These are phyloP conservation scores for Mortierella polycephala DNA, from an alignment of 371 early-diverging fungal genomes.

Conservation along the genomic window DNA sequence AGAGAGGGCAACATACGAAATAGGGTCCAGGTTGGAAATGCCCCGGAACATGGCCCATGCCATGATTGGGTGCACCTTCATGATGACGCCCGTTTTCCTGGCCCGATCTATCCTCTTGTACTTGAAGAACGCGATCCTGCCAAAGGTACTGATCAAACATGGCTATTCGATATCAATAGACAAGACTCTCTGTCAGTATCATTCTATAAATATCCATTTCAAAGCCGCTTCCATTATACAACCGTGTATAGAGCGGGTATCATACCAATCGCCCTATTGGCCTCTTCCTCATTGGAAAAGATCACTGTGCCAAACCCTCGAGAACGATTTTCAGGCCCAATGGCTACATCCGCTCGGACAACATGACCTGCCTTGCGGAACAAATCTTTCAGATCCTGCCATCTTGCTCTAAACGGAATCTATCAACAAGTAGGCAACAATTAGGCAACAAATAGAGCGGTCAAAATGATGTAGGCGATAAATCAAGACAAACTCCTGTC, in stretches of 20 bases:
- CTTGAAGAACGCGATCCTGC: slow-evolving; percentile 79
- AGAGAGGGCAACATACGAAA: slow-evolving; percentile 12
- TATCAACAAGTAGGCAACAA: slow-evolving; percentile 33
- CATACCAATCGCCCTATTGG: slow-evolving; percentile 75
- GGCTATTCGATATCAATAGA: slow-evolving; percentile 41
- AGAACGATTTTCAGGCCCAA: slow-evolving; percentile 72
- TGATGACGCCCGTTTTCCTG: slow-evolving; percentile 11
- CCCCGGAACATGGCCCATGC: slow-evolving; percentile 3
- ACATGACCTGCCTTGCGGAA: slow-evolving; percentile 83
- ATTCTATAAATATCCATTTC: background rate
- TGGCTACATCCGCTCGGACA: slow-evolving; percentile 77
- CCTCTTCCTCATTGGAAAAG: slow-evolving; percentile 75
- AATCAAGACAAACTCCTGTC: too few species aligned
- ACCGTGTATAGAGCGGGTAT: background rate
- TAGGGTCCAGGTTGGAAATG: slow-evolving; percentile 21
- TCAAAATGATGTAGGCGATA: background rate
- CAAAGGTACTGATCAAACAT: slow-evolving; percentile 76
- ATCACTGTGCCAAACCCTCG: slow-evolving; percentile 82
- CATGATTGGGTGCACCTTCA: slow-evolving; percentile 8
- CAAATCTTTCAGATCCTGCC: slow-evolving; percentile 88
- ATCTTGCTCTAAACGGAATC: slow-evolving; percentile 79
- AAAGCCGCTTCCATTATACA: background rate
- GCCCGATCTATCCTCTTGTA: slow-evolving; percentile 70
- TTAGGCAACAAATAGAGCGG: background rate
- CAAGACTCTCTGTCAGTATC: background rate